phyloP scores from a whole-genome alignment of 73 alveolate genomes.

The Halteria grandinella region DNA sequence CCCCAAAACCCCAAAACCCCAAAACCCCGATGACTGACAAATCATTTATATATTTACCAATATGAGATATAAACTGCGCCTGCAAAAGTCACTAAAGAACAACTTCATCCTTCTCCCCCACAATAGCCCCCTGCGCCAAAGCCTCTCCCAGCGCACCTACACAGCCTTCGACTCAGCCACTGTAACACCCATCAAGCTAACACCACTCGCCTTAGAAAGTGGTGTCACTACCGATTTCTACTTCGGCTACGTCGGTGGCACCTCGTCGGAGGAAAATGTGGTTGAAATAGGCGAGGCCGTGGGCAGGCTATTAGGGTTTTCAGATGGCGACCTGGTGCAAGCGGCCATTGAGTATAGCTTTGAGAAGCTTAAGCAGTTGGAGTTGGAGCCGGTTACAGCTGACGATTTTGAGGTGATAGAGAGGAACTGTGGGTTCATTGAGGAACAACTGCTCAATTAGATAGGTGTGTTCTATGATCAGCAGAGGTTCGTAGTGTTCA shows the following conservation, averaged over 20 bases:
- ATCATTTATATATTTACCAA: too few relatives aligned
- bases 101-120: slow-evolving; percentile 35
- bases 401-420: slow-evolving; percentile 65
- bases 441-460: slow-evolving; percentile 52
- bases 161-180: slow-evolving; percentile 1
- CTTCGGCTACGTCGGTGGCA: slow-evolving; percentile 36
- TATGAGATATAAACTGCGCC: slow-evolving; percentile 42
- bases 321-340: slow-evolving; percentile 52
- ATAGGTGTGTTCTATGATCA: slow-evolving; percentile 49
- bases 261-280: neutral
- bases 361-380: slow-evolving; percentile 42
- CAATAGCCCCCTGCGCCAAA: slow-evolving; percentile 13
- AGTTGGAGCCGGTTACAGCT: slow-evolving; percentile 67
- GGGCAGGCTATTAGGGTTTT: slow-evolving; percentile 4
- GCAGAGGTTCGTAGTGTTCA: slow-evolving; percentile 19
- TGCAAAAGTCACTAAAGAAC: neutral
- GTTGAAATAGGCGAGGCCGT: slow-evolving; percentile 26
- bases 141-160: neutral
- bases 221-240: neutral
- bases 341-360: slow-evolving; percentile 38
- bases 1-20: too few relatives aligned
- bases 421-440: slow-evolving; percentile 57
- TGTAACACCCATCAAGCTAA: neutral
- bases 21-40: too few relatives aligned
- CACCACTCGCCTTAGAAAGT: neutral